A percentile compares a stretch with the other conserved stretches of the same genome.
Evolutionary conservation across 83 land plant genomes (phyloP).

Genomic region (Picea abies): DNA sequence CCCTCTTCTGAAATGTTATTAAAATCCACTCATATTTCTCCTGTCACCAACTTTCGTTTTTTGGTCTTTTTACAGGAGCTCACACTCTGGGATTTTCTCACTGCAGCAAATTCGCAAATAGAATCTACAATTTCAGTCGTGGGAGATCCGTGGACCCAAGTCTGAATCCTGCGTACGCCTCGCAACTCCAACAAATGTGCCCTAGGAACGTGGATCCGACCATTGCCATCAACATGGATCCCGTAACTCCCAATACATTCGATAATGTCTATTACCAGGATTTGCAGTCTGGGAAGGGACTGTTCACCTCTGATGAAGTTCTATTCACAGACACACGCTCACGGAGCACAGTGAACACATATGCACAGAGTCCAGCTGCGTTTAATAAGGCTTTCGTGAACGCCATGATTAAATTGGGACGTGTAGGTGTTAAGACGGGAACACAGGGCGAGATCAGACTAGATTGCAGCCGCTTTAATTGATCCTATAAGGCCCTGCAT

Average conservation of each 20-base stretch:
- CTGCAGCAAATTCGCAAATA: constrained; percentile 45
- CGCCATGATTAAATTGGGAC: constrained; percentile 55
- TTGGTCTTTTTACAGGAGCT: constrained; percentile 38
- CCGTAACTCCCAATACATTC: constrained; percentile 41
- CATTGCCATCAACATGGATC: constrained; percentile 53
- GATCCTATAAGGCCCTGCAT: too few relatives aligned
- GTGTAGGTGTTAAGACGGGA: constrained; percentile 52
- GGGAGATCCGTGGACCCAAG: constrained; percentile 43
- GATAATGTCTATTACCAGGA: constrained; percentile 63
- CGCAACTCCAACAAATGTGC: constrained; percentile 36
- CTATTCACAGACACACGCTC: constrained; percentile 44
- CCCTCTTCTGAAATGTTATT: too few relatives aligned
- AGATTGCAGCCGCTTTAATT: constrained; percentile 54
- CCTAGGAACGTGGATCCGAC: constrained; percentile 39
- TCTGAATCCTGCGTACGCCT: constrained; percentile 41
- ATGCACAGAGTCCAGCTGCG: constrained; percentile 28
- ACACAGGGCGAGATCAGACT: constrained; percentile 54
- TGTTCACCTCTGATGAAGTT: constrained; percentile 54
- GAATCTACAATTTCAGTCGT: constrained; percentile 33
- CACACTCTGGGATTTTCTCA: constrained; percentile 71
- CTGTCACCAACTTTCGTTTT: not conserved
- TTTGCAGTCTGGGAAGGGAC: constrained; percentile 44
- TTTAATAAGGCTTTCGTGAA: constrained; percentile 41
- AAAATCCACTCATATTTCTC: too few relatives aligned
- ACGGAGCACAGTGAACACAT: constrained; percentile 28